Conservation (phyloP, 441 rosid species). For the Pelargonium myrrhifolium region DNA sequence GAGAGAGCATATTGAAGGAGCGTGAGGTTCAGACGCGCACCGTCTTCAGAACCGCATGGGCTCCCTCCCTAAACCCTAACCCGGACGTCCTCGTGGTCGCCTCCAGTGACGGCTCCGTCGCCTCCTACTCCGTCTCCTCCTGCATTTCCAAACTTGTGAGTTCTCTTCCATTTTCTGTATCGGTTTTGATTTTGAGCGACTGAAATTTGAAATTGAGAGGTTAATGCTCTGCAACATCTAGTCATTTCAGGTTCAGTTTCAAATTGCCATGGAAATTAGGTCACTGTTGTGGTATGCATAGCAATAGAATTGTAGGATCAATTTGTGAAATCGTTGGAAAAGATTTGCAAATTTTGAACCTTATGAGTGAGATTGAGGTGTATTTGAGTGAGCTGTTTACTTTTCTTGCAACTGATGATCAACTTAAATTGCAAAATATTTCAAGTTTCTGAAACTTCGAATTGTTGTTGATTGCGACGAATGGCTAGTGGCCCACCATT, state of each 20-base stretch:
- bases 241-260: not conserved
- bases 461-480: not conserved
- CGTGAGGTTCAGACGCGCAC: constrained; percentile 61
- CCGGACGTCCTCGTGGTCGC: constrained; percentile 61
- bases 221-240: no score
- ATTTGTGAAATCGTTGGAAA: not conserved
- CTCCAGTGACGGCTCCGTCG: constrained; percentile 71
- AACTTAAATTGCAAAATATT: not conserved
- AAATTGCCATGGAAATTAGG: not conserved
- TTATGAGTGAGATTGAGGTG: not conserved
- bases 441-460: not conserved
- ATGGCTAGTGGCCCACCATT: not conserved
- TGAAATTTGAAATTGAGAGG: no score
- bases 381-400: not conserved
- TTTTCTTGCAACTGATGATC: not conserved
- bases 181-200: no score
- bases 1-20: constrained; percentile 57
- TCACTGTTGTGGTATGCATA: not conserved
- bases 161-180: not conserved
- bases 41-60: constrained; percentile 76
- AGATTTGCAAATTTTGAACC: not conserved
- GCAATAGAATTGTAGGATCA: not conserved
- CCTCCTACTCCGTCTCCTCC: constrained; percentile 61
- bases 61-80: constrained; percentile 47
- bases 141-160: constrained; percentile 50